phyloP scores from a whole-genome alignment of 2,329 filamentous ascomycete genomes.

The Claviceps sp. region DNA sequence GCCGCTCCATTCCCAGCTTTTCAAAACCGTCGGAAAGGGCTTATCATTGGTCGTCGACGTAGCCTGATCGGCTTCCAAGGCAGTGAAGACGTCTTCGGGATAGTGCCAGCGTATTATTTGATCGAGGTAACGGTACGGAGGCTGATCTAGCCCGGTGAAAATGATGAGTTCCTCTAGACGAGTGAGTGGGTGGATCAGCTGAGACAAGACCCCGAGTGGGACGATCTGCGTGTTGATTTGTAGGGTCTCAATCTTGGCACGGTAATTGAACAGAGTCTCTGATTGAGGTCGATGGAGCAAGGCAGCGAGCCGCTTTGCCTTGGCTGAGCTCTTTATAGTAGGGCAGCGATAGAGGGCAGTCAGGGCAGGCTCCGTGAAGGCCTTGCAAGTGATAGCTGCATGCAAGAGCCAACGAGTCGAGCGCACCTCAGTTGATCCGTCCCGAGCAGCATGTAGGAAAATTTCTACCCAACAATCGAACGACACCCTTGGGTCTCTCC shows the following conservation, averaged over 20 bases:
- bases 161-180: constrained; percentile 58
- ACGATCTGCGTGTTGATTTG: constrained; percentile 58
- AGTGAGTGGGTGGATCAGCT: constrained; percentile 50
- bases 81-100: constrained; percentile 48
- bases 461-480: constrained; percentile 58
- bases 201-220: constrained; percentile 25
- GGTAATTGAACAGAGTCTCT: constrained; percentile 46
- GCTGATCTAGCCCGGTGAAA: constrained; percentile 53
- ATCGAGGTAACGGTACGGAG: constrained; percentile 49
- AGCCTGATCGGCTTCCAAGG: constrained; percentile 40
- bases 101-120: constrained; percentile 56
- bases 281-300: constrained; percentile 41
- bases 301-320: constrained; percentile 30
- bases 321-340: constrained; percentile 38
- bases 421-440: constrained; percentile 25
- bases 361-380: constrained; percentile 59
- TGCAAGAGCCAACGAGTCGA: constrained; percentile 50
- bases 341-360: constrained; percentile 59
- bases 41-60: constrained; percentile 20
- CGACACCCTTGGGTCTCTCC: constrained; percentile 41
- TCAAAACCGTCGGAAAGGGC: constrained; percentile 23
- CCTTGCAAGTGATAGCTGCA: constrained; percentile 47
- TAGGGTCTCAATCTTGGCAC: constrained; percentile 55
- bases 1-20: constrained; percentile 49
- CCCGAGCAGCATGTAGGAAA: constrained; percentile 52